Conservation (phyloP, 2,329 filamentous ascomycete species). For the Penicillium sumatraense region DNA sequence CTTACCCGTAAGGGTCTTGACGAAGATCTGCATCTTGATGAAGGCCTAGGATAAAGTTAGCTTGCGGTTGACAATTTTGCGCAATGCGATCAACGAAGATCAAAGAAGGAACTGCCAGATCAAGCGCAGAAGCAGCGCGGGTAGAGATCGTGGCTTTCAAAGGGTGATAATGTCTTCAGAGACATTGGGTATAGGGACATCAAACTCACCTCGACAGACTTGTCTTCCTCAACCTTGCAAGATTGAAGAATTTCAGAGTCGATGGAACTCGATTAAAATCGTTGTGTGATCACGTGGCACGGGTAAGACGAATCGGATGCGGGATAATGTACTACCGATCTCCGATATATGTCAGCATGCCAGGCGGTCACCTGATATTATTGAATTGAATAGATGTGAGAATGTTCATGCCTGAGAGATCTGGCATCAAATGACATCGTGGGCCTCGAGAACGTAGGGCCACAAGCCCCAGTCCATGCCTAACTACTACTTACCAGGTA, state of each 20-base stretch:
- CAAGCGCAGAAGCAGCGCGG: constrained; percentile 4
- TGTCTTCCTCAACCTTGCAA: constrained; percentile 65
- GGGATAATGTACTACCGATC: background rate
- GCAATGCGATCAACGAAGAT: background rate
- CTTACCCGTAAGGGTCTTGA: constrained; percentile 89
- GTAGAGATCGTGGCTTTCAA: constrained; percentile 8
- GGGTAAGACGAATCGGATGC: background rate
- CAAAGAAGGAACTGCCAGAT: background rate
- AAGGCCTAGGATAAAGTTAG: constrained; percentile 43
- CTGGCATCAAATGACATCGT: constrained; percentile 16
- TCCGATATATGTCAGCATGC: background rate
- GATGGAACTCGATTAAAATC: constrained; percentile 41
- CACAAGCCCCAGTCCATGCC: constrained; percentile 9
- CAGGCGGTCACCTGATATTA: background rate
- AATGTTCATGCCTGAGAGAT: constrained; percentile 1
- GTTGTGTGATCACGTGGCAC: constrained; percentile 45
- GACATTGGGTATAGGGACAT: constrained; percentile 4
- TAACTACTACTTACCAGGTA: constrained; percentile 20
- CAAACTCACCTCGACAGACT: constrained; percentile 60
- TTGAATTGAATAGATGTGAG: background rate
- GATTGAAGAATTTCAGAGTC: constrained; percentile 30
- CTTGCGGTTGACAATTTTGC: constrained; percentile 11
- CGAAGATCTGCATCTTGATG: constrained; percentile 60
- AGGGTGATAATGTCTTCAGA: background rate
- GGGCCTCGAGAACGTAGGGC: background rate